Percentiles rank a stretch among this genome's conserved stretches.
phyloP scores from a whole-genome alignment of 1,284 basidiomycete genomes.

The Sanghuangporus weigelae region DNA sequence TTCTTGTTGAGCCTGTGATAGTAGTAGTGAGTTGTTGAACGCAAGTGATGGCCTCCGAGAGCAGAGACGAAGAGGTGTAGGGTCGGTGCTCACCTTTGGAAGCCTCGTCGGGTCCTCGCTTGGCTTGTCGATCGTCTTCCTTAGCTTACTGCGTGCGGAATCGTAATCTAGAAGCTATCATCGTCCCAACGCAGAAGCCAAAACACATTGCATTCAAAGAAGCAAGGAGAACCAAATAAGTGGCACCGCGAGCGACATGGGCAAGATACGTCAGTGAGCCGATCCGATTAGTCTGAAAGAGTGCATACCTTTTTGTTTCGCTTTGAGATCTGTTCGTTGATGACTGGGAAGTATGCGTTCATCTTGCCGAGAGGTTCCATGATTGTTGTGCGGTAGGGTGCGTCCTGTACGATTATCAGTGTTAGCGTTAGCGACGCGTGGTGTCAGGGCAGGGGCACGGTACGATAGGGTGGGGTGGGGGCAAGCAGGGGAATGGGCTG shows the following conservation, averaged over 20 bases:
- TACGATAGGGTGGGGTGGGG: background rate
- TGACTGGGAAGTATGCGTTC: constrained; percentile 90
- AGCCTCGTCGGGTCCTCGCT: constrained; percentile 90
- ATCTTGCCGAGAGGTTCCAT: constrained; percentile 96
- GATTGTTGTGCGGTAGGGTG: constrained; percentile 90
- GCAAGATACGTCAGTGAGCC: background rate
- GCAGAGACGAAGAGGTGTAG: background rate
- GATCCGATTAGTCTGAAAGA: background rate
- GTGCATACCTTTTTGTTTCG: constrained; percentile 87
- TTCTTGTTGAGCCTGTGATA: constrained; percentile 81
- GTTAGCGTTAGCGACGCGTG: background rate
- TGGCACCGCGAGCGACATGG: background rate
- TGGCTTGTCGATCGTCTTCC: constrained; percentile 91
- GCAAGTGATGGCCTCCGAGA: background rate
- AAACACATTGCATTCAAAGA: background rate
- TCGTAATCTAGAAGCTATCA: constrained; percentile 91
- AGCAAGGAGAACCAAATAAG: background rate
- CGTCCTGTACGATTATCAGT: constrained; percentile 54
- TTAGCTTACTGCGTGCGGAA: constrained; percentile 80
- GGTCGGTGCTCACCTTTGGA: constrained; percentile 54
- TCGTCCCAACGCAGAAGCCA: background rate
- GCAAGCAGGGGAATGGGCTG: background rate
- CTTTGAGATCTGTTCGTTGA: constrained; percentile 93
- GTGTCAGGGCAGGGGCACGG: background rate
- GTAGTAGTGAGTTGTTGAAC: background rate